Base-by-base conservation (phyloP, 495 filamentous ascomycete species). In the Aspergillus asperescens region DNA sequence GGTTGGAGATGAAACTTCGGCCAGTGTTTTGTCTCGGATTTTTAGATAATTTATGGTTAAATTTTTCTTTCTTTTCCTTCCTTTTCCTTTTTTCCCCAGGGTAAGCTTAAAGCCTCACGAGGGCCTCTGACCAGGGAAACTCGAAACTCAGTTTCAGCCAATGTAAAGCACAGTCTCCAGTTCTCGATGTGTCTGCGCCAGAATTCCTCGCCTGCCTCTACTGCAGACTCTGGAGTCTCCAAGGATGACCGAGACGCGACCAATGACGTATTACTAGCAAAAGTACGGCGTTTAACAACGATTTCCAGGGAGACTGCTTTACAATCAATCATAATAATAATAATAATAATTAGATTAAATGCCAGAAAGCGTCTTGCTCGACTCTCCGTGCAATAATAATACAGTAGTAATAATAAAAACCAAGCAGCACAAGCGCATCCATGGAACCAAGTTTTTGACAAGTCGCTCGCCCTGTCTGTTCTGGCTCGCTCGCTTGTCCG, bases 401-500 rank as follows among this genome's bases (percentile, higher is more conserved):
- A 7, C 22, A 10, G 2, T 32, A 46, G 25, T 32, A 28, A 42
- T 32, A 52, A 54, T 47, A 47, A 54, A 31, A 31, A 54, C 15
- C 45, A 52, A 43, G 20, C 44, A 35, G 37, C 37, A 44, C 23
- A 24, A 19, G 25, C 28, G 20, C 43, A 46, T 46, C 28, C 44
- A 47, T 34, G 44, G 44, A 47, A 23, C 28, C 8, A 16, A 10
- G 50, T 45, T 52, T 48, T 38, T 47, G 44, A 46, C 52, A 55
- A 55, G 52, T 55, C 45, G 52, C 52, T 49, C 25, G 52, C 52
- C 52, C 50, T 27, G 37, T 52, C 28, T 42, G 39, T 12, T 32
- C 29, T 51, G 48, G 47, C 57, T 61, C 48, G 55, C 48, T 61
- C 50, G 54, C 58, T 57, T 50, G 53, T 60, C 57, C 31, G 44